These are phyloP conservation scores for Salisapilia sapeloensis DNA, from an alignment of 352 stramenopile species.

Conservation along the genomic window DNA sequence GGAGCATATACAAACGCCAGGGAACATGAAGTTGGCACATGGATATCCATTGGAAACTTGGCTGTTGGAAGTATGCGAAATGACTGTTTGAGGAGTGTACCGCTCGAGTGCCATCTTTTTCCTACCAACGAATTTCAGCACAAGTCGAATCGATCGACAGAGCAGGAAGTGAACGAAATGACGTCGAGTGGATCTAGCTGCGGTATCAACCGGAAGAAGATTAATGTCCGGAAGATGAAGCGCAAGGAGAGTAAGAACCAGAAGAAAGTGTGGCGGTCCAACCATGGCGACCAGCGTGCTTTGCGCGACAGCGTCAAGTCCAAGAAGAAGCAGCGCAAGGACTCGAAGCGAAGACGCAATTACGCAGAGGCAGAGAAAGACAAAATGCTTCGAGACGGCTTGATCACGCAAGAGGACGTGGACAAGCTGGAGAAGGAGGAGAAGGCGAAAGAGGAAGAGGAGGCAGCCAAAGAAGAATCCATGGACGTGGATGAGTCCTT, in stretches of 20 bases:
- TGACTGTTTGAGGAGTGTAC: no score
- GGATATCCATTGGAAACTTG: no score
- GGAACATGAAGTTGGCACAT: no score
- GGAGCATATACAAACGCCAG: no score
- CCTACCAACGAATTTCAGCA: no score
- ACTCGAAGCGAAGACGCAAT: constrained; percentile 61
- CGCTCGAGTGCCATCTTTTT: no score
- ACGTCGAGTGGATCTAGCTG: no score
- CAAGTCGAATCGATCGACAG: no score
- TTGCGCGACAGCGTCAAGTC: constrained; percentile 47
- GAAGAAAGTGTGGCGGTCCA: constrained; percentile 50
- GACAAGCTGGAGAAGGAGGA: constrained; percentile 54
- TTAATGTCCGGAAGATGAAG: constrained; percentile 78
- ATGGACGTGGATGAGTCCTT: constrained; percentile 51
- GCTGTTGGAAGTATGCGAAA: no score
- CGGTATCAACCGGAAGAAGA: constrained; percentile 80
- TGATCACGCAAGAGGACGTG: constrained; percentile 74
- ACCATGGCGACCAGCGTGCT: constrained; percentile 32
- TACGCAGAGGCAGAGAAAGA: constrained; percentile 52
- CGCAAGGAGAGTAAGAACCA: constrained; percentile 51
- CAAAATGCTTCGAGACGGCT: constrained; percentile 56
- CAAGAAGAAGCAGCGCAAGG: constrained; percentile 81
- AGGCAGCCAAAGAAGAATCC: constrained; percentile 12
- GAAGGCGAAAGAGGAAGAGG: constrained; percentile 8
- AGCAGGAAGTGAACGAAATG: no score